Percentiles rank a stretch among this genome's conserved stretches.
These are phyloP conservation scores for Penicillium sp. DNA, from an alignment of 2,329 filamentous ascomycete species.

Conservation along the genomic window DNA sequence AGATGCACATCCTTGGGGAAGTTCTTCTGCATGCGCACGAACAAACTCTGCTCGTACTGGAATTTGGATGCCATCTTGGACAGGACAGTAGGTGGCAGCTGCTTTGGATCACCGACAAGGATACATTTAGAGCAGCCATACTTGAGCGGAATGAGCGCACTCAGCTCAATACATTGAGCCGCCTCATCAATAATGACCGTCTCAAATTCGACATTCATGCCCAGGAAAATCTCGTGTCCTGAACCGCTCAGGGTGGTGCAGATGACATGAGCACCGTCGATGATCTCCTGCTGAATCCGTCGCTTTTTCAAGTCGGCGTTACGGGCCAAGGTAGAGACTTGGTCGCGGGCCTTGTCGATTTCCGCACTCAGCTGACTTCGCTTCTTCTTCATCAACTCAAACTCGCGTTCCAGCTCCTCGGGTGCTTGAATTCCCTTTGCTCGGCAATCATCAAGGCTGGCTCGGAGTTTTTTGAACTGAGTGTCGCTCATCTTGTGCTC, in stretches of 20 bases:
- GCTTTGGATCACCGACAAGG: constrained; percentile 95
- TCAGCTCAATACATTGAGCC: constrained; percentile 96
- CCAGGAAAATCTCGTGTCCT: constrained; percentile 97
- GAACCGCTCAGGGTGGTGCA: constrained; percentile 94
- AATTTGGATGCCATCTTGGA: constrained; percentile 90
- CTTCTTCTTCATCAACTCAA: constrained; percentile 74
- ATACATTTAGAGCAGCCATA: constrained; percentile 97
- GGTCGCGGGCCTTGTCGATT: constrained; percentile 86
- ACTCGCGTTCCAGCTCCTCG: constrained; percentile 67
- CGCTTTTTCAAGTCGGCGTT: constrained; percentile 84
- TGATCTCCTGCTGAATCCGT: constrained; percentile 83
- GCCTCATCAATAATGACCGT: constrained; percentile 98
- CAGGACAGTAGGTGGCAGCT: constrained; percentile 91
- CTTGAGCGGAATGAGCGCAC: constrained; percentile 93
- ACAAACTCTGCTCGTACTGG: constrained; percentile 96
- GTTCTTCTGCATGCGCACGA: constrained; percentile 97
- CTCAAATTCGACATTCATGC: constrained; percentile 92
- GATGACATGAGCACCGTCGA: constrained; percentile 87
- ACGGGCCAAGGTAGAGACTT: constrained; percentile 76
- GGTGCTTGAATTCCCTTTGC: constrained; percentile 49
- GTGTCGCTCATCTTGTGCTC: constrained; percentile 63
- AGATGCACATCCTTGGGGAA: constrained; percentile 86
- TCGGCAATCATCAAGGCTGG: constrained; percentile 69
- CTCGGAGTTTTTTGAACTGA: constrained; percentile 69
- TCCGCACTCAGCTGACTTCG: constrained; percentile 75